Percentiles rank a stretch among this genome's conserved stretches.
phyloP scores from a whole-genome alignment of 305 asterid genomes.

The Fraxinus latifolia region DNA sequence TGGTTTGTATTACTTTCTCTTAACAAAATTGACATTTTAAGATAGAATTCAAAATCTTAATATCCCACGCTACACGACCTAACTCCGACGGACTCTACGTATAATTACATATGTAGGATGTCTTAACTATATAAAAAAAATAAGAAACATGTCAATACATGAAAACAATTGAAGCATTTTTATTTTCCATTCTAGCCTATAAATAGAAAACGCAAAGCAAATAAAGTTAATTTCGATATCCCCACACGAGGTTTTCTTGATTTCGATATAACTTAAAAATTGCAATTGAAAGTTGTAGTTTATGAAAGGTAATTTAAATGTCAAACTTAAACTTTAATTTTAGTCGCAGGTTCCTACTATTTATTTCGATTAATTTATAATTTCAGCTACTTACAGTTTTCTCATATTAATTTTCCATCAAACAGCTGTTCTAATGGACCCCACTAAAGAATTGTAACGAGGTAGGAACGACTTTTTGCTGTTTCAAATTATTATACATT shows the following conservation, averaged over 20 bases:
- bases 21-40: too few relatives aligned
- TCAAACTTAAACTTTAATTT: not conserved
- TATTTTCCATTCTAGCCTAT: not conserved
- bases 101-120: too few relatives aligned
- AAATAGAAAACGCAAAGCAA: not conserved
- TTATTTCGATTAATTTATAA: too few relatives aligned
- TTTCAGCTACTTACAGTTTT: not conserved
- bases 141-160: too few relatives aligned
- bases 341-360: not conserved
- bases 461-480: constrained; percentile 18
- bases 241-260: not conserved
- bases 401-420: constrained; percentile 15
- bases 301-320: not conserved
- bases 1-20: too few relatives aligned
- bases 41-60: too few relatives aligned
- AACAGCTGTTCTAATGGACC: constrained; percentile 28
- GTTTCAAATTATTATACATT: constrained; percentile 10
- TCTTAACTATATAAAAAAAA: too few relatives aligned
- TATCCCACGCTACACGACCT: too few relatives aligned
- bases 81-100: too few relatives aligned
- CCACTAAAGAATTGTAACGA: constrained; percentile 8
- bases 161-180: too few relatives aligned
- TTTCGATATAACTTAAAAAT: too few relatives aligned
- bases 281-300: not conserved
- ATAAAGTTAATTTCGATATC: not conserved